Evolutionary conservation across 2,329 filamentous ascomycete genomes (phyloP).

Genomic region (Colletotrichum sp.): DNA sequence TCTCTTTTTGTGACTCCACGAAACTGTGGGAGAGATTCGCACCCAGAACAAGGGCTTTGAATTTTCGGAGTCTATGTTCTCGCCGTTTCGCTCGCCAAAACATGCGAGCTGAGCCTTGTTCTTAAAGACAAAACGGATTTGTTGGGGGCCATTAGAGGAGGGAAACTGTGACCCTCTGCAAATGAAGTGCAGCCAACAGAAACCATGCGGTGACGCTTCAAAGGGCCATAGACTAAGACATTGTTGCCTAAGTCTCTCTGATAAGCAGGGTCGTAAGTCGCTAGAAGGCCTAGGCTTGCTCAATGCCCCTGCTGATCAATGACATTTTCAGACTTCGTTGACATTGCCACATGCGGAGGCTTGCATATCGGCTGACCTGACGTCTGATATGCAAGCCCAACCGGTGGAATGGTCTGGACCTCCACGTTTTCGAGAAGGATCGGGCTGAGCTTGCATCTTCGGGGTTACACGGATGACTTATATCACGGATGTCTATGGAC

Average conservation of each 20-base stretch:
- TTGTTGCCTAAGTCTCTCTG: neutral
- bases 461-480: neutral
- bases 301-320: neutral
- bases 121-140: too few species aligned
- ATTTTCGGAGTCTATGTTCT: neutral
- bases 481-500: neutral
- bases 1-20: neutral
- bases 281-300: neutral
- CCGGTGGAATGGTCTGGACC: neutral
- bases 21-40: neutral
- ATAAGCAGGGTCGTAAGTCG: neutral
- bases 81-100: neutral
- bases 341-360: neutral
- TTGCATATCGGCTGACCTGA: neutral
- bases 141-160: neutral
- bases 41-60: fast-evolving
- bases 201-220: neutral
- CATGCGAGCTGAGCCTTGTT: neutral
- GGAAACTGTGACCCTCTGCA: neutral
- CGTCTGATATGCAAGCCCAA: neutral
- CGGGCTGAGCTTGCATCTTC: neutral
- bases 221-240: neutral
- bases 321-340: neutral
- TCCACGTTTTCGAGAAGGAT: neutral
- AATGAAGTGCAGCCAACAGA: neutral